Conservation (phyloP, 352 stramenopile genomes). For the Phytophthora ohioensis region DNA sequence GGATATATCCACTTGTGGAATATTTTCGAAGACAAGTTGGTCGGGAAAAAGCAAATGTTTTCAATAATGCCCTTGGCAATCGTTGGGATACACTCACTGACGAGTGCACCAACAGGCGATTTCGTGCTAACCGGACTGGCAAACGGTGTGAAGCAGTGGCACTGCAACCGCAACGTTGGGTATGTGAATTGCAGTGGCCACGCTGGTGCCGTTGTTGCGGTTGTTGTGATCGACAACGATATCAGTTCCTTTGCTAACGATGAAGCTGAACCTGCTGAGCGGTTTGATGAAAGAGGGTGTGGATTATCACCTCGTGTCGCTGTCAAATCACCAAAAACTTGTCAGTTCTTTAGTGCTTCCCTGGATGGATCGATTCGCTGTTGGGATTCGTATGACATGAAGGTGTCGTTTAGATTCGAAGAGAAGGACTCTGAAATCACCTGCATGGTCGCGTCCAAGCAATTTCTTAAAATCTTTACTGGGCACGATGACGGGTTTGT, state of each 20-base stretch:
- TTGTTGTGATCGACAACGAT: conserved; percentile 49
- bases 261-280: conserved; percentile 13
- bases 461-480: conserved; percentile 67
- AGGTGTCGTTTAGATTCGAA: conserved; percentile 68
- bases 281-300: neutral
- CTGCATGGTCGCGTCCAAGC: conserved; percentile 57
- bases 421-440: conserved; percentile 74
- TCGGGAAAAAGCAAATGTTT: conserved; percentile 49
- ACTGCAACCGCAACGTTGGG: conserved; percentile 64
- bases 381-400: conserved; percentile 80
- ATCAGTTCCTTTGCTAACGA: conserved; percentile 21
- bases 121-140: conserved; percentile 56
- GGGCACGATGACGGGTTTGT: conserved; percentile 62
- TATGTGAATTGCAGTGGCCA: conserved; percentile 70
- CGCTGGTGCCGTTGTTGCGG: conserved; percentile 52
- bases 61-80: conserved; percentile 20
- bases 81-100: conserved; percentile 24
- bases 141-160: conserved; percentile 68
- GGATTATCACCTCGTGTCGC: neutral
- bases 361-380: conserved; percentile 79
- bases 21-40: conserved; percentile 71
- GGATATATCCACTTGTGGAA: conserved; percentile 72
- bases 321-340: conserved; percentile 28
- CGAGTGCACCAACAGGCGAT: conserved; percentile 22
- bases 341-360: conserved; percentile 71